Percentiles rank a stretch among this genome's conserved stretches.
These are phyloP conservation scores for Leccinellum luteum DNA, from an alignment of 768 basidiomycete species.

Conservation along the genomic window DNA sequence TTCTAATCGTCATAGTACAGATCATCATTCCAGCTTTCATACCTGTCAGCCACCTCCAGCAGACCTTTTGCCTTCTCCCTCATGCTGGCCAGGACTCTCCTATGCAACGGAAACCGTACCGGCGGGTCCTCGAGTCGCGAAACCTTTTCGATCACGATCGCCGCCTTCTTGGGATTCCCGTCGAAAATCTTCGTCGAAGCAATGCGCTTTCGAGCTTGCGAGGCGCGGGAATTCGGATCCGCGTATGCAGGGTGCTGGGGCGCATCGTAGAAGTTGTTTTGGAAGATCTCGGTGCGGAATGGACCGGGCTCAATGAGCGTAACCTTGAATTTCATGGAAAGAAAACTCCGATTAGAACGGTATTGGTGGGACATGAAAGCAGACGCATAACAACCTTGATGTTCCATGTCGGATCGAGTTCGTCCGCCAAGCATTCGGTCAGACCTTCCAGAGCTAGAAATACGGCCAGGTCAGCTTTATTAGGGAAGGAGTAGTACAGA, in stretches of 20 bases:
- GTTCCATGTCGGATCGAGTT: constrained; percentile 19
- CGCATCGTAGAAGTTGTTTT: not conserved
- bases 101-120: constrained; percentile 15
- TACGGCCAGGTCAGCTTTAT: not conserved
- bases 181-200: not conserved
- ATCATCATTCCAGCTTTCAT: constrained; percentile 17
- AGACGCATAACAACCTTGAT: constrained; percentile 12
- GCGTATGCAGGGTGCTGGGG: constrained; percentile 22
- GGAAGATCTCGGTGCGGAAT: constrained; percentile 12
- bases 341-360: not conserved
- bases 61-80: constrained; percentile 17
- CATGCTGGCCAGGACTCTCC: not conserved
- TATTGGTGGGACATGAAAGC: not conserved
- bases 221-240: constrained; percentile 1
- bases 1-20: constrained; percentile 8
- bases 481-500: not conserved
- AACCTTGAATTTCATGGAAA: constrained; percentile 6
- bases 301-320: constrained; percentile 18
- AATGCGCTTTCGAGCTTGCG: constrained; percentile 1
- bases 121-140: constrained; percentile 15
- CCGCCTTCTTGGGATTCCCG: constrained; percentile 16
- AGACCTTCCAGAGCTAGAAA: constrained; percentile 18
- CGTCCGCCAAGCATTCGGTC: constrained; percentile 8
- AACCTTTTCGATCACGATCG: constrained; percentile 13
- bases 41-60: constrained; percentile 6